Conservation (phyloP, 75 land plant genomes). For the Larix kaempferi region DNA sequence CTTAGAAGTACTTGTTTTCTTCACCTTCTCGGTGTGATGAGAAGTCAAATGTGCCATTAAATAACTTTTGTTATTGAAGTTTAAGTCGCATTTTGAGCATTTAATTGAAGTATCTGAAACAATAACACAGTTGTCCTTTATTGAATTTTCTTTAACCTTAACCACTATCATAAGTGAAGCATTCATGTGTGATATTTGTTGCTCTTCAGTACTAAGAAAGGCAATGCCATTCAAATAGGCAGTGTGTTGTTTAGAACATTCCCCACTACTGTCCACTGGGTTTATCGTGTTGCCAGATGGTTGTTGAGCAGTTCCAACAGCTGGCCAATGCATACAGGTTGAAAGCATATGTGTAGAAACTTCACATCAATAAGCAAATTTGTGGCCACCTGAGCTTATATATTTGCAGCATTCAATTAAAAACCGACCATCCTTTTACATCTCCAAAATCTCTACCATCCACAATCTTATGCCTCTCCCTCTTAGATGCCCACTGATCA, state of each 20-base stretch:
- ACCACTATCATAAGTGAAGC: too few relatives aligned
- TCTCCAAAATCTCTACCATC: too few relatives aligned
- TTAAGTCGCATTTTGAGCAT: slow-evolving; percentile 35
- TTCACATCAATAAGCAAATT: slow-evolving; percentile 48
- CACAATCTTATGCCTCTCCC: too few relatives aligned
- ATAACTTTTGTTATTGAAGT: slow-evolving; percentile 34
- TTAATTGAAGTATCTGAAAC: slow-evolving; percentile 21
- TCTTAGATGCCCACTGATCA: too few relatives aligned
- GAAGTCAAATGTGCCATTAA: slow-evolving; percentile 38
- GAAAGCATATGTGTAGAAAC: slow-evolving; percentile 44
- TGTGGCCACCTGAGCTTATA: slow-evolving; percentile 48
- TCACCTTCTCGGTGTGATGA: slow-evolving; percentile 25
- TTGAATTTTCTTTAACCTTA: too few relatives aligned
- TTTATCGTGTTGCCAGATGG: not conserved
- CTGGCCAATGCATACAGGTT: slow-evolving; percentile 7
- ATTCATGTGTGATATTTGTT: slow-evolving; percentile 3
- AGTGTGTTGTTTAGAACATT: slow-evolving; percentile 2
- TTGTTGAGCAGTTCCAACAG: slow-evolving; percentile 1
- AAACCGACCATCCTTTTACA: too few relatives aligned
- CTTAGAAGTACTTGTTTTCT: slow-evolving; percentile 27
- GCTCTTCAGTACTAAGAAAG: slow-evolving; percentile 5
- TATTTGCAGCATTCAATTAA: too few relatives aligned
- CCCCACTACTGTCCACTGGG: not conserved
- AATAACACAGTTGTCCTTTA: not conserved
- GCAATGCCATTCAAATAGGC: slow-evolving; percentile 4